phyloP scores from a whole-genome alignment of 2,329 filamentous ascomycete genomes.

The Penicillium brevicompactum region DNA sequence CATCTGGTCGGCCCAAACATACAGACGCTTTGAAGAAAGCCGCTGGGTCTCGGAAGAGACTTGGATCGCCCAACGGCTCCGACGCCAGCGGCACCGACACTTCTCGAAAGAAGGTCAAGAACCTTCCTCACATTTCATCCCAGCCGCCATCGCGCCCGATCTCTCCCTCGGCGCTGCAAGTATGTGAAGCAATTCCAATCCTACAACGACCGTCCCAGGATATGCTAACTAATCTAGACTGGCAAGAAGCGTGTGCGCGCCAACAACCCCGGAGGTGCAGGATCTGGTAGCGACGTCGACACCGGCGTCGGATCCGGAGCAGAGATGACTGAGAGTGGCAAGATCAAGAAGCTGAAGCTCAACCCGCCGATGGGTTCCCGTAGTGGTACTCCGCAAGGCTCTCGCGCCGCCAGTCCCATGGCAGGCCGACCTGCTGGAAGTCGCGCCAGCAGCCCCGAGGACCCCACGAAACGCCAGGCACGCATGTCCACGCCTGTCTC shows the following conservation, averaged over 20 bases:
- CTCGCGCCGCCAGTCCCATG: slow-evolving; percentile 51
- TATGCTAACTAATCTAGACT: slow-evolving; percentile 32
- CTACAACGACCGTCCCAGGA: background rate
- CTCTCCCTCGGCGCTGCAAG: slow-evolving; percentile 62
- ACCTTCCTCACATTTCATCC: slow-evolving; percentile 55
- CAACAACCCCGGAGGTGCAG: slow-evolving; percentile 33
- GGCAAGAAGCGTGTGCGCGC: slow-evolving; percentile 55
- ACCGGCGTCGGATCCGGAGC: slow-evolving; percentile 52
- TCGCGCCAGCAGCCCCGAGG: slow-evolving; percentile 45
- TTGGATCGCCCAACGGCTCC: slow-evolving; percentile 82
- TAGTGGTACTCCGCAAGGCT: slow-evolving; percentile 50
- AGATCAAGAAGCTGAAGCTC: slow-evolving; percentile 52
- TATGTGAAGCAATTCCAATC: slow-evolving; percentile 19
- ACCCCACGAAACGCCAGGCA: slow-evolving; percentile 22
- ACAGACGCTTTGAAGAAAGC: slow-evolving; percentile 55
- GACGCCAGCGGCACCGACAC: slow-evolving; percentile 93
- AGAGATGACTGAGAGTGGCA: slow-evolving; percentile 49
- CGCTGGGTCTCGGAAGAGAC: slow-evolving; percentile 70
- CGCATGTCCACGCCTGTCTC: slow-evolving; percentile 36
- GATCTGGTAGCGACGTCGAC: slow-evolving; percentile 60
- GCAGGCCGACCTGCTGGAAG: slow-evolving; percentile 36
- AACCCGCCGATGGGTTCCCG: slow-evolving; percentile 45
- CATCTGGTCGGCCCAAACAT: slow-evolving; percentile 60
- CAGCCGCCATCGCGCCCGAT: slow-evolving; percentile 58
- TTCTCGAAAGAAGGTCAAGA: slow-evolving; percentile 75